Evolutionary conservation across 768 basidiomycete species (phyloP), one percentile per base, ranked within the genome.

Genomic region (Aureoboletus auriporus): DNA sequence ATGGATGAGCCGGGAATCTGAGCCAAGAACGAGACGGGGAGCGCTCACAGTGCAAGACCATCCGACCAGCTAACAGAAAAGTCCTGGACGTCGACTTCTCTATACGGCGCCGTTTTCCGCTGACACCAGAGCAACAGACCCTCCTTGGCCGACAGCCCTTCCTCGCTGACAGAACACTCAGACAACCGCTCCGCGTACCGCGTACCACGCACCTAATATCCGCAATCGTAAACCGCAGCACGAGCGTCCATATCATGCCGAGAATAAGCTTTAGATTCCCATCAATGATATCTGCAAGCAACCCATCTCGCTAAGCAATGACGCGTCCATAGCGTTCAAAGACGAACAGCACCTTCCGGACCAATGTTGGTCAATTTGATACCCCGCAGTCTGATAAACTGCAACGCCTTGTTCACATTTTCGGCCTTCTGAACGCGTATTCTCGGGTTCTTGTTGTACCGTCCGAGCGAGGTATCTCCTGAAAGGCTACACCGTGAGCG

Each of bases 161-260:
- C 96, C 76, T 94, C 93, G 59, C 95, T 97, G 65, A 56, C 49
- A 44, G 26, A 44, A 50, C 49, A 43, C 45, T 60, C 40, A 54
- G 51, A 39, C 42, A 14, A 44, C 8, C 35, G 39, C 44, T 26
- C 28, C 38, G 37, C 9, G 30, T 27, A n/a, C 31, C 30, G 39
- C 12, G 27, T 30, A 48, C 20, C 26, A 71, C 83, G 51, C 55
- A 93, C 94, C 86, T 96, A 73, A 99, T 98, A 59, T 94, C 93
- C 20, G 96, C 94, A 55, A 99, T 98, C 6, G 94, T 96, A 68
- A 98, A 98, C 11, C 95, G 86, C 29, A 98, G 77, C 61, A 99
- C 93, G 33, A 98, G 78, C 0, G 92, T 95, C 96, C 96, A 98
- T 55, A 99, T 97, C 94, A 94, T 92, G 29, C 93, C 94, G n/a